These are phyloP conservation scores for Carallia brachiata DNA, from an alignment of 345 rosid genomes.

Conservation along the genomic window DNA sequence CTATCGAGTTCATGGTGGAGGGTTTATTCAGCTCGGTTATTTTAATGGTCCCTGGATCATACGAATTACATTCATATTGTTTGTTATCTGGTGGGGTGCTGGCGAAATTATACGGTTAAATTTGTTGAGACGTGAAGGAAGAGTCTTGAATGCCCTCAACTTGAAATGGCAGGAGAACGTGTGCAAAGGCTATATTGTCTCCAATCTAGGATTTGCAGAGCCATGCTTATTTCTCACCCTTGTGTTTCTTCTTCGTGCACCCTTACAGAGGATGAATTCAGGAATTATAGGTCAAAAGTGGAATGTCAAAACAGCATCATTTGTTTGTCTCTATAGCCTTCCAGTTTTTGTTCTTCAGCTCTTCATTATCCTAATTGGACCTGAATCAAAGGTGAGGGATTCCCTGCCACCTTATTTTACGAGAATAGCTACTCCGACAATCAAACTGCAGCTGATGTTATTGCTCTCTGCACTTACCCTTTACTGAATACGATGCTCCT, in stretches of 20 bases:
- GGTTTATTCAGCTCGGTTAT: conserved; percentile 59
- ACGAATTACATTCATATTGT: conserved; percentile 59
- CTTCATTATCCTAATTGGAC: conserved; percentile 58
- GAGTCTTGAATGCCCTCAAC: conserved; percentile 50
- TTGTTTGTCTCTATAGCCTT: conserved; percentile 64
- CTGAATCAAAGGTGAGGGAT: conserved; percentile 52
- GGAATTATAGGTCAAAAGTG: conserved; percentile 69
- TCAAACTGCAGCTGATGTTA: conserved; percentile 28
- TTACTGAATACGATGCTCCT: conserved; percentile 74
- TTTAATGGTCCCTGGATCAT: conserved; percentile 94
- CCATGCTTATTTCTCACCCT: conserved; percentile 90
- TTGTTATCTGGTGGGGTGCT: conserved; percentile 80
- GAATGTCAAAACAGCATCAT: conserved; percentile 68
- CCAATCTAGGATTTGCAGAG: conserved; percentile 93
- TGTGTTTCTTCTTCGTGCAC: conserved; percentile 86
- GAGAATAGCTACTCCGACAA: conserved; percentile 37
- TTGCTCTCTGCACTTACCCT: conserved; percentile 84
- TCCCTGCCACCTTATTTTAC: conserved; percentile 66
- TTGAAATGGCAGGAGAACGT: conserved; percentile 77
- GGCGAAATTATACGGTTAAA: conserved; percentile 81
- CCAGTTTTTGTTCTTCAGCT: conserved; percentile 89
- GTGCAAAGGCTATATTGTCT: conserved; percentile 88
- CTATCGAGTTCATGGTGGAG: conserved; percentile 58
- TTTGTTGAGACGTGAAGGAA: conserved; percentile 63
- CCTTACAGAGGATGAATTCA: conserved; percentile 67